These are phyloP conservation scores for Capsicum baccatum DNA, from an alignment of 257 asterid genomes.

Conservation along the genomic window DNA sequence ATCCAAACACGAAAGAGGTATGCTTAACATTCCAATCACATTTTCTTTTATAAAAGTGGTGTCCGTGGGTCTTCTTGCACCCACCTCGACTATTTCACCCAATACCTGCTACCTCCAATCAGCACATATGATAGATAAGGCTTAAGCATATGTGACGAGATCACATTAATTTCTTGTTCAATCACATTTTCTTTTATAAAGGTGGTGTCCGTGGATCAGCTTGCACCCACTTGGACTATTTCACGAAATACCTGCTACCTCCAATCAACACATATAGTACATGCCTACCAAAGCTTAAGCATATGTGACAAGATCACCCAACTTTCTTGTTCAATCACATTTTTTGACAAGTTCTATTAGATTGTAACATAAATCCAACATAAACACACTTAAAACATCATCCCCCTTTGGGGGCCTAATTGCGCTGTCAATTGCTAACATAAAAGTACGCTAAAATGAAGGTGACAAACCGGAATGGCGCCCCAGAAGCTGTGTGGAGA, in stretches of 20 bases:
- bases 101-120: background rate
- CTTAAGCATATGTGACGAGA: background rate
- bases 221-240: background rate
- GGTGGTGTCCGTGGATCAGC: background rate
- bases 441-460: constrained; percentile 28
- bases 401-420: background rate
- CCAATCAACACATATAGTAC: background rate
- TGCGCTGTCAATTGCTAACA: constrained; percentile 12
- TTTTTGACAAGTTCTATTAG: background rate
- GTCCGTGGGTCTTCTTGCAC: background rate
- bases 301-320: background rate
- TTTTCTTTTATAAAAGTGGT: background rate
- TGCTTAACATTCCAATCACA: background rate
- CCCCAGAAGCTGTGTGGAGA: constrained; percentile 49
- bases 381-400: constrained; percentile 8
- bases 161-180: background rate
- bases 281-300: background rate
- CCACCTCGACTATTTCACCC: background rate
- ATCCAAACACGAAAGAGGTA: constrained; percentile 63
- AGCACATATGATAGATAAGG: background rate
- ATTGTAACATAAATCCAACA: background rate
- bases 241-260: background rate
- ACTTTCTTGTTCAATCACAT: constrained; percentile 9
- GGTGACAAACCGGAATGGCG: constrained; percentile 73
- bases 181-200: background rate